Evolutionary conservation across 2,329 filamentous ascomycete genomes (phyloP).

Genomic region (Calcarisporium arbuscula): DNA sequence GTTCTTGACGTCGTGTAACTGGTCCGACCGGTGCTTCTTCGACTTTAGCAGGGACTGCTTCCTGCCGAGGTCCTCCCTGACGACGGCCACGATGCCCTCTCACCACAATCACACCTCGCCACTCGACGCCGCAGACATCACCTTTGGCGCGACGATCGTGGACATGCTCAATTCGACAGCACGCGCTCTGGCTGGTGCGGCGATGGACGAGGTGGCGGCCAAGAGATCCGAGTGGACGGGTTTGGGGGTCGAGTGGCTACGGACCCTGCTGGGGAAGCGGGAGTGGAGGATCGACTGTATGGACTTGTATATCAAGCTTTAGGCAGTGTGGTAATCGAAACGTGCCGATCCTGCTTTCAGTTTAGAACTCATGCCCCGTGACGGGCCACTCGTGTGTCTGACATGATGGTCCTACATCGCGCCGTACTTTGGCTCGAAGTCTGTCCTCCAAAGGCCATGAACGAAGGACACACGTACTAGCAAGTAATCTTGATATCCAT

Average conservation of each 20-base stretch:
- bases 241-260: conserved; percentile 77
- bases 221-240: conserved; percentile 63
- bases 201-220: conserved; percentile 54
- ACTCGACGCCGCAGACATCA: conserved; percentile 22
- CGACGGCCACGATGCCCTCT: neutral
- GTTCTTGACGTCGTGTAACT: conserved; percentile 85
- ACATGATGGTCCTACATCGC: too few species aligned
- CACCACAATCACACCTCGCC: conserved; percentile 16
- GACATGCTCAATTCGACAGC: conserved; percentile 64
- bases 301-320: conserved; percentile 78
- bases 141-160: conserved; percentile 43
- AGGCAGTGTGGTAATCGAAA: conserved; percentile 1
- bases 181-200: conserved; percentile 59
- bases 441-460: too few species aligned
- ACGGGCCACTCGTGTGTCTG: too few species aligned
- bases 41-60: conserved; percentile 93
- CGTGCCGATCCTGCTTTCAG: too few species aligned
- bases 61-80: conserved; percentile 51
- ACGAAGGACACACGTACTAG: too few species aligned
- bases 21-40: conserved; percentile 87
- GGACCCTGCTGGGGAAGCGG: conserved; percentile 70
- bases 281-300: conserved; percentile 91
- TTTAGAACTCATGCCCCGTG: too few species aligned
- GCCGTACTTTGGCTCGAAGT: too few species aligned
- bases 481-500: too few species aligned